Conservation (phyloP, 2,329 filamentous ascomycete species). For the Aotearoamyces nothofagi region DNA sequence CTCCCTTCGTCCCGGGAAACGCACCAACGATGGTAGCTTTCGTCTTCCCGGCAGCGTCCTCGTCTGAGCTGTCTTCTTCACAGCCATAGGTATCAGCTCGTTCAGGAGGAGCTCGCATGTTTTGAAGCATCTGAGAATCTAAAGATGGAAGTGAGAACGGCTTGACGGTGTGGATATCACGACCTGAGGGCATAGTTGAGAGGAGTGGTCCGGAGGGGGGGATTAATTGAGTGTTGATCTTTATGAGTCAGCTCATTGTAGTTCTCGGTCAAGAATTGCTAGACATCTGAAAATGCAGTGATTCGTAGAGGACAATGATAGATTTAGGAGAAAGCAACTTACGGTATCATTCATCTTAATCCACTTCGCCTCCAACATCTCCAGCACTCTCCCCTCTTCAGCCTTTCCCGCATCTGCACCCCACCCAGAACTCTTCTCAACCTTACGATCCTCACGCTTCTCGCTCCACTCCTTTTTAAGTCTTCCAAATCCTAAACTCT, state of each 20-base stretch:
- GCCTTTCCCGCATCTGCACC: slow-evolving; percentile 70
- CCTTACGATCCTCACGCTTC: slow-evolving; percentile 61
- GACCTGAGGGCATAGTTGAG: slow-evolving; percentile 69
- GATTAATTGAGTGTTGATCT: slow-evolving; percentile 70
- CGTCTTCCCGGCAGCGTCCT: slow-evolving; percentile 7
- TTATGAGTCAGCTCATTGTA: slow-evolving; percentile 4
- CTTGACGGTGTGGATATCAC: slow-evolving; percentile 66
- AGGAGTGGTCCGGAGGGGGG: slow-evolving; percentile 58
- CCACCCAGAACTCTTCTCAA: slow-evolving; percentile 62
- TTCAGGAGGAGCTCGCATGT: slow-evolving; percentile 39
- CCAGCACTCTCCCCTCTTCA: slow-evolving; percentile 74
- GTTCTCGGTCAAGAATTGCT: too few relatives aligned
- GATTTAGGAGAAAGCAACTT: slow-evolving; percentile 19
- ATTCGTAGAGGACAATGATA: too few relatives aligned
- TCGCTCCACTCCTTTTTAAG: slow-evolving; percentile 64
- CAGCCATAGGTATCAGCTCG: slow-evolving; percentile 25
- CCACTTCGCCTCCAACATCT: slow-evolving; percentile 83
- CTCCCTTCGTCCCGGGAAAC: slow-evolving; percentile 34
- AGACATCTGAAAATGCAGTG: too few relatives aligned
- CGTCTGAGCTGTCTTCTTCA: slow-evolving; percentile 27
- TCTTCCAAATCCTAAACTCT: slow-evolving; percentile 30
- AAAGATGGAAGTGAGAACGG: slow-evolving; percentile 51
- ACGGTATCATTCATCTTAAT: slow-evolving; percentile 86
- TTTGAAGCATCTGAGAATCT: slow-evolving; percentile 47
- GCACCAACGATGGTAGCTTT: slow-evolving; percentile 27